A percentile compares a stretch with the other conserved stretches of the same genome.
These are phyloP conservation scores for Prunus mira DNA, from an alignment of 306 rosid genomes.

Conservation along the genomic window DNA sequence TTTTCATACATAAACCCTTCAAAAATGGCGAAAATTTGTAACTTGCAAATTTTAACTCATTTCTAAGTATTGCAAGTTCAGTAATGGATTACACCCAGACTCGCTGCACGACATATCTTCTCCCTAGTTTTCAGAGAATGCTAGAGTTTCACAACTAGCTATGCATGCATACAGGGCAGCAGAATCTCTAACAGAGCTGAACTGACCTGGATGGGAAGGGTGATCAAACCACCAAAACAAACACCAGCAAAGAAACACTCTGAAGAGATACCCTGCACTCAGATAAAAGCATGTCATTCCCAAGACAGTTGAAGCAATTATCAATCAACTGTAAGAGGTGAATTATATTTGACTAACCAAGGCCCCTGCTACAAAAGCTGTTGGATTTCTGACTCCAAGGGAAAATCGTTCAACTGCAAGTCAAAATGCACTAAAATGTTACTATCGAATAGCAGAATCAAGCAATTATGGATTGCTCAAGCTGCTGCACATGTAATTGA, in stretches of 20 bases:
- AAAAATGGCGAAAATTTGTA: not conserved
- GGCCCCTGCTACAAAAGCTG: slow-evolving; percentile 63
- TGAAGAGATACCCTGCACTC: slow-evolving; percentile 53
- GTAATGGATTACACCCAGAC: no score
- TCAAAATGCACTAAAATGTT: slow-evolving; percentile 21
- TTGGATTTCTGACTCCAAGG: slow-evolving; percentile 60
- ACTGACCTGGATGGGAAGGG: slow-evolving; percentile 58
- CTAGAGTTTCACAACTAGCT: no score
- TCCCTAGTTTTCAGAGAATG: no score
- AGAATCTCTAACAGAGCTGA: not conserved
- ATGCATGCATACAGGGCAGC: not conserved
- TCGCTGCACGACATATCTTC: no score
- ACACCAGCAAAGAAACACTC: slow-evolving; percentile 66
- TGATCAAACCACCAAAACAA: slow-evolving; percentile 61
- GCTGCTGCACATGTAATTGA: not conserved
- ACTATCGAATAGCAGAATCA: slow-evolving; percentile 17
- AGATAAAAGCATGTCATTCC: slow-evolving; percentile 5
- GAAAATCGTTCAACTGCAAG: slow-evolving; percentile 64
- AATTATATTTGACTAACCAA: slow-evolving; percentile 39
- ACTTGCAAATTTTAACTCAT: not conserved
- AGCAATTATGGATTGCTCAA: not conserved
- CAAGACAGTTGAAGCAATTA: not conserved
- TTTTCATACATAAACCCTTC: not conserved
- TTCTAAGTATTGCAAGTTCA: not conserved
- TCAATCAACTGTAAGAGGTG: not conserved